Evolutionary conservation across 139 green algal species (phyloP).

Genomic region (Micractinium sp.): DNA sequence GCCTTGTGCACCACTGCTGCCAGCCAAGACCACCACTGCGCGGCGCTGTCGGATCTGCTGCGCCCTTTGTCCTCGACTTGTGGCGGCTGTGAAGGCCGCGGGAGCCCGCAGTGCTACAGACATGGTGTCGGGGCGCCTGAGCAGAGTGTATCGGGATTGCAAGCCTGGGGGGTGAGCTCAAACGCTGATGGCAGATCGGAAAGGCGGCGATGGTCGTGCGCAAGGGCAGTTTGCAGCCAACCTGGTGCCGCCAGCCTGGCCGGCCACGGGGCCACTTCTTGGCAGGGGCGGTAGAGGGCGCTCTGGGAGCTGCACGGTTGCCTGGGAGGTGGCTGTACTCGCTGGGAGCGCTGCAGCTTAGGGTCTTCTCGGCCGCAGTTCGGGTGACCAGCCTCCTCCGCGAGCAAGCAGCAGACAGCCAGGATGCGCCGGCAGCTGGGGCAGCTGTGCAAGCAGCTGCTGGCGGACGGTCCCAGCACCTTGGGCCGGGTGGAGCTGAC

Average conservation of each 20-base stretch:
- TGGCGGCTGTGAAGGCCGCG: neutral
- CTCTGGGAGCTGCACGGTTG: no score
- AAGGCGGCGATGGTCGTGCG: neutral
- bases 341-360: no score
- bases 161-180: neutral
- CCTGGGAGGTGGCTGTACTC: no score
- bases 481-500: neutral
- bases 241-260: no score
- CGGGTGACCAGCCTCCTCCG: no score
- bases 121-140: neutral
- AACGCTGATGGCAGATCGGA: neutral
- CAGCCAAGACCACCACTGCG: neutral
- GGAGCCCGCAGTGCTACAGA: neutral
- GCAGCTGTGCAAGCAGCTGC: slow-evolving; percentile 13
- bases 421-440: neutral
- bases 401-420: no score
- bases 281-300: no score
- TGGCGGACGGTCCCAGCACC: slow-evolving; percentile 7
- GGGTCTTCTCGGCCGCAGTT: no score
- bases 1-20: no score
- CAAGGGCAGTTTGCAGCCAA: no score
- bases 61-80: neutral
- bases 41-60: neutral
- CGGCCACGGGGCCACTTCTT: no score
- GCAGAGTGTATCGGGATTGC: neutral